phyloP scores from a whole-genome alignment of 2,329 filamentous ascomycete species.

The Exophiala phaeomuriformis region DNA sequence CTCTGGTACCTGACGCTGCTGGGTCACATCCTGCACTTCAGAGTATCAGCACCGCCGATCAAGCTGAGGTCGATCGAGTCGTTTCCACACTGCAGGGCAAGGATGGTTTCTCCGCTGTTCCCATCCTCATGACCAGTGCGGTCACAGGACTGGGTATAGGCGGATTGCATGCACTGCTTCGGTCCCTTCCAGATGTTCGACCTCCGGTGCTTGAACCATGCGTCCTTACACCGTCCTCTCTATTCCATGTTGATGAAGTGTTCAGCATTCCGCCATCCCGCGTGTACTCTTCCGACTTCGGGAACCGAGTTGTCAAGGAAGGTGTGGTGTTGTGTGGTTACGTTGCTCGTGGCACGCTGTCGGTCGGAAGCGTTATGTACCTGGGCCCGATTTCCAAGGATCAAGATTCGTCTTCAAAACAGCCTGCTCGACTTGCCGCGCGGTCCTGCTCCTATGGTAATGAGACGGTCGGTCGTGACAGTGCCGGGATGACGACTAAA shows the following conservation, averaged over 20 bases:
- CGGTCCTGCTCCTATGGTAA: constrained; percentile 17
- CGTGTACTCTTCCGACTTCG: constrained; percentile 35
- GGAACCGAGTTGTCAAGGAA: constrained; percentile 40
- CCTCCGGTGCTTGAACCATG: background rate
- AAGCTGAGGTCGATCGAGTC: constrained; percentile 51
- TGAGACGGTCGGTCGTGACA: background rate
- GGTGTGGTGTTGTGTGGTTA: constrained; percentile 79
- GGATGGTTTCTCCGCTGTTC: constrained; percentile 52
- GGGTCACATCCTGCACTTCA: constrained; percentile 49
- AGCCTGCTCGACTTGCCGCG: background rate
- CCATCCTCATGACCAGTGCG: constrained; percentile 80
- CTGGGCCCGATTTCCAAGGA: constrained; percentile 63
- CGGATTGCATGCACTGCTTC: constrained; percentile 72
- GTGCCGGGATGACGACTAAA: background rate
- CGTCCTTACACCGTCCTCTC: constrained; percentile 31
- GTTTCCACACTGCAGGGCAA: constrained; percentile 38
- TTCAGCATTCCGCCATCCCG: constrained; percentile 67
- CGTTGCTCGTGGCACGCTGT: constrained; percentile 68
- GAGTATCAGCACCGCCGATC: constrained; percentile 50
- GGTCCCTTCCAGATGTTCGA: constrained; percentile 52
- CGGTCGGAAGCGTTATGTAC: constrained; percentile 68
- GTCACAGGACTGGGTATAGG: constrained; percentile 77
- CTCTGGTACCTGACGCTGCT: constrained; percentile 34
- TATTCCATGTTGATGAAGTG: constrained; percentile 89
- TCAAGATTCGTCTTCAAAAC: constrained; percentile 5